Evolutionary conservation across 352 stramenopile genomes (phyloP).

Genomic region (Phytopythium helicoides): DNA sequence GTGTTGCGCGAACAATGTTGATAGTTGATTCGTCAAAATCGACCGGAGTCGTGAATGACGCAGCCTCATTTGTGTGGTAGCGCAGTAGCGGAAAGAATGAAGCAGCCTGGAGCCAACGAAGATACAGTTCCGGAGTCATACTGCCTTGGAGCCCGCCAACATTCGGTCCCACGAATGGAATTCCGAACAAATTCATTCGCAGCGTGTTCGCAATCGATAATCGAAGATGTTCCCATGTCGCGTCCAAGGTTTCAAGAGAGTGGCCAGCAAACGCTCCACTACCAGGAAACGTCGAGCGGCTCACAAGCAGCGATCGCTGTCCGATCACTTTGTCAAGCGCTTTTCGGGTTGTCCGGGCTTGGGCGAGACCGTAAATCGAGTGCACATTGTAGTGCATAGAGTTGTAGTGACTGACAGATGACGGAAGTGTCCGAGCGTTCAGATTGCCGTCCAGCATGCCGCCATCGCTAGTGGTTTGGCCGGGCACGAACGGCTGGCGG

Average conservation of each 20-base stretch:
- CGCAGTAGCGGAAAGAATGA: constrained; percentile 77
- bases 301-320: constrained; percentile 66
- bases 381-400: constrained; percentile 88
- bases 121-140: constrained; percentile 65
- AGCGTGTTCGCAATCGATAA: constrained; percentile 68
- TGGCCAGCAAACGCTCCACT: constrained; percentile 64
- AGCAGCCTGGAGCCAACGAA: constrained; percentile 81
- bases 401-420: constrained; percentile 60
- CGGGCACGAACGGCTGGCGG: constrained; percentile 70
- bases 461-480: constrained; percentile 29
- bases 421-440: constrained; percentile 73
- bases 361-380: constrained; percentile 74
- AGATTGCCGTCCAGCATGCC: constrained; percentile 57
- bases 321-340: constrained; percentile 47
- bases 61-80: constrained; percentile 55
- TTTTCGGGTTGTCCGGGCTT: constrained; percentile 48
- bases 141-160: constrained; percentile 52
- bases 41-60: constrained; percentile 46
- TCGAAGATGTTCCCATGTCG: constrained; percentile 81
- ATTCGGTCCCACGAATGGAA: constrained; percentile 67
- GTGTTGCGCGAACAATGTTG: constrained; percentile 59
- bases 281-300: constrained; percentile 65
- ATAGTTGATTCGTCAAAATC: constrained; percentile 63
- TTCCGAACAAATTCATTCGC: constrained; percentile 76
- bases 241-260: constrained; percentile 41